phyloP scores from a whole-genome alignment of 139 green algal species.

The Closterium sp. region DNA sequence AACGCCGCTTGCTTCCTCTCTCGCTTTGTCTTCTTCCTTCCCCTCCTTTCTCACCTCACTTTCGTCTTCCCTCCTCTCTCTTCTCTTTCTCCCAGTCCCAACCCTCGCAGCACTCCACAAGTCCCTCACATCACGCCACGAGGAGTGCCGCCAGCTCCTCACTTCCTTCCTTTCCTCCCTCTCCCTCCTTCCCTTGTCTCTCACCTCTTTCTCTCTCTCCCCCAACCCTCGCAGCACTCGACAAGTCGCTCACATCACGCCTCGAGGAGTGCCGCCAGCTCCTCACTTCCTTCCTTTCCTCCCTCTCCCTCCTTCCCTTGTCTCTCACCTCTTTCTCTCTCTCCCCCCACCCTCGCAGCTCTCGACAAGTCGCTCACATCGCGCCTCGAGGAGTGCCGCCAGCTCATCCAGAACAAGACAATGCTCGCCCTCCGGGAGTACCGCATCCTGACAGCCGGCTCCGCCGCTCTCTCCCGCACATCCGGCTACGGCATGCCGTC shows the following conservation, averaged over 20 bases:
- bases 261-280: constrained; percentile 10
- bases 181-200: neutral
- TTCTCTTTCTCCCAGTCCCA: no score
- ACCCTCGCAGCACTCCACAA: no score
- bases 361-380: constrained; percentile 73
- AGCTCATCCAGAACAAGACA: constrained; percentile 61
- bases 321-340: constrained; percentile 47
- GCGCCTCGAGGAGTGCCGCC: constrained; percentile 76
- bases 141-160: no score
- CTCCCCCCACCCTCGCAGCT: constrained; percentile 59
- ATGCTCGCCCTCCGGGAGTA: constrained; percentile 75
- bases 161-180: neutral
- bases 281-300: constrained; percentile 79
- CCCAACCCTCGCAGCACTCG: no score
- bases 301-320: neutral
- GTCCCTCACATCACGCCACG: no score
- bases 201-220: no score
- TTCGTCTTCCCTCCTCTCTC: neutral
- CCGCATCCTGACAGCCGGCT: constrained; percentile 63
- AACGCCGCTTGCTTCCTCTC: constrained; percentile 42
- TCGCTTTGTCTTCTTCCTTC: constrained; percentile 61
- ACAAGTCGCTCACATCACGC: neutral
- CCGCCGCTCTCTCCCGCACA: constrained; percentile 55
- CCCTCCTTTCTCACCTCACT: neutral
- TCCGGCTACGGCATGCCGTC: neutral